Conservation (phyloP, 83 land plant genomes). For the Thuja plicata region DNA sequence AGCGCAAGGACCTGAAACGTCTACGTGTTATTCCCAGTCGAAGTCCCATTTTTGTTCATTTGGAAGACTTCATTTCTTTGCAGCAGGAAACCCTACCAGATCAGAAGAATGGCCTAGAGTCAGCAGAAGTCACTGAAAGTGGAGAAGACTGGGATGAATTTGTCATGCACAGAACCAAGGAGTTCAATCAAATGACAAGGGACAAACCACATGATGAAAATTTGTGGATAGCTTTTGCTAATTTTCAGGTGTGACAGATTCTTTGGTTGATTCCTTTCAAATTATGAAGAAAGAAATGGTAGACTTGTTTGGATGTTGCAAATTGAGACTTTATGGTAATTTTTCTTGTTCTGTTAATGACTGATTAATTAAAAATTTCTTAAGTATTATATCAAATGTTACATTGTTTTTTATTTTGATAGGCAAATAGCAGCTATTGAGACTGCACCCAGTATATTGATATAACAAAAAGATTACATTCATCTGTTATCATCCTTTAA, state of each 20-base stretch:
- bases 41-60: neutral
- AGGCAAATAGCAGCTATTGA: too few species aligned
- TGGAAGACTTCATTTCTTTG: constrained; percentile 59
- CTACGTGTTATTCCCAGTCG: constrained; percentile 33
- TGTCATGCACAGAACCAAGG: constrained; percentile 70
- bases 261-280: neutral
- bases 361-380: neutral
- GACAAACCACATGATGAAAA: constrained; percentile 82
- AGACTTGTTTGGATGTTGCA: neutral
- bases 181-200: constrained; percentile 74
- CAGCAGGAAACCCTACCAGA: constrained; percentile 9
- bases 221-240: constrained; percentile 88
- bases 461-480: too few species aligned
- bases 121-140: constrained; percentile 3
- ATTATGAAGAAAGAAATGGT: neutral
- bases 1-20: constrained; percentile 64
- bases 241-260: constrained; percentile 62
- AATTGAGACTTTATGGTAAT: neutral
- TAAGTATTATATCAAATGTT: neutral
- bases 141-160: constrained; percentile 96
- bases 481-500: too few species aligned
- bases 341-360: neutral
- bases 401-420: neutral
- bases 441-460: too few species aligned
- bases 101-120: constrained; percentile 11